Base-by-base conservation (phyloP, 2,329 filamentous ascomycete species). In the Lachnellula arida region DNA sequence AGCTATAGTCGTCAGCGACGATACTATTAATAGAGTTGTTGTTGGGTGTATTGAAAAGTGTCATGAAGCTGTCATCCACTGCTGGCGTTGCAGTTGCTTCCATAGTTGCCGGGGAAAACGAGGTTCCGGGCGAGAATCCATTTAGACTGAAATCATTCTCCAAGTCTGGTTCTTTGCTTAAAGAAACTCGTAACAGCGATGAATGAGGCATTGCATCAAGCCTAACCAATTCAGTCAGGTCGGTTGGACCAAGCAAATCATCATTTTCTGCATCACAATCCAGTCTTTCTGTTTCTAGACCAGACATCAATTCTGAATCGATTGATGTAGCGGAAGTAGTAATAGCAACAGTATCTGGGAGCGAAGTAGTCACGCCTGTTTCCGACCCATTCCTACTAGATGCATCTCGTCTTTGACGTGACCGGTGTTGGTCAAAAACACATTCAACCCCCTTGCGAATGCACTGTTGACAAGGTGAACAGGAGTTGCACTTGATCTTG, bases 271-370 rank as follows among this genome's bases (percentile, higher is more conserved):
- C 6, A 42, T 19, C 17, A 42, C 9, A 42, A 11, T 42, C 17
- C 12, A 42, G 15, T 42, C 39, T 14, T 42, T 42, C 39, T n/a
- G 9, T 19, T 19, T 19, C 17, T 11, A 19, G 9, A 42, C 17
- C 39, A 42, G 39, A 42, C 39, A 19, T n/a, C 17, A 19, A n/a
- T 4, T n/a, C 39, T 42, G 39, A 42, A 42, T 17, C 4, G 15
- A 11, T n/a, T n/a, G 17, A 42, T 17, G 39, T 7, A 8, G 39
- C 39, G 28, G 28, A 32, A 12, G 28, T 32, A 42, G 39, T 19
- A 8, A 19, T 19, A 42, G 15, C 15, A 42, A 42, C 39, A 19
- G 39, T 34, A 78, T 77, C 64, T 71, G 76, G 53, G 75, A 71
- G 22, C 78, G 65, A 35, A 78, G 63, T 61, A 51, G 47, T 19